Evolutionary conservation across 176 grass and related monocot species (phyloP).

Genomic region (Dendrocalamus sinicus): DNA sequence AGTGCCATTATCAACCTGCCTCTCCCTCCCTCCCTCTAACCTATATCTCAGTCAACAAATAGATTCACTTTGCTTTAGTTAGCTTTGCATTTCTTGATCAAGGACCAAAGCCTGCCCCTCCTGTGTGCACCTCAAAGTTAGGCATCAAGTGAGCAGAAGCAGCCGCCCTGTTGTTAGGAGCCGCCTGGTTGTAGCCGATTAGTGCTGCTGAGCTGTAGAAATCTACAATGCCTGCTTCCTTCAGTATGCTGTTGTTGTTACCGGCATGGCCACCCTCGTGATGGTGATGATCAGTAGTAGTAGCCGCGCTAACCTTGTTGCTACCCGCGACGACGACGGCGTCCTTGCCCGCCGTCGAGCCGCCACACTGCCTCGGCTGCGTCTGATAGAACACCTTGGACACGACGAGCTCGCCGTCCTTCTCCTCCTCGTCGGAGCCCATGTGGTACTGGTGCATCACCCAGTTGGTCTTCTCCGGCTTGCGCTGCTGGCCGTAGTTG

Average conservation of each 20-base stretch:
- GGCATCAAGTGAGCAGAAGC: slow-evolving; percentile 67
- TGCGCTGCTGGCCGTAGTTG: slow-evolving; percentile 99
- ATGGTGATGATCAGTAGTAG: slow-evolving; percentile 33
- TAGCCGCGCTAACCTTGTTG: neutral
- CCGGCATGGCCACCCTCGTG: slow-evolving; percentile 29
- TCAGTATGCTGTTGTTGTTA: slow-evolving; percentile 45
- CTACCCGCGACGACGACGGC: slow-evolving; percentile 33
- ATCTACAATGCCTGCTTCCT: slow-evolving; percentile 69
- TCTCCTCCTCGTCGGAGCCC: slow-evolving; percentile 95
- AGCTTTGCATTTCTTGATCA: slow-evolving; percentile 42
- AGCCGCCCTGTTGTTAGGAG: slow-evolving; percentile 52
- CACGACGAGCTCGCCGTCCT: slow-evolving; percentile 96
- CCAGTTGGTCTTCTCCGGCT: slow-evolving; percentile 99
- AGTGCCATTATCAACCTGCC: slow-evolving; percentile 24
- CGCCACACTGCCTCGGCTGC: slow-evolving; percentile 88
- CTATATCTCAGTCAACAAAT: slow-evolving; percentile 49
- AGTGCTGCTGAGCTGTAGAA: slow-evolving; percentile 68
- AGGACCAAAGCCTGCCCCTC: slow-evolving; percentile 70
- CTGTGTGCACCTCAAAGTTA: slow-evolving; percentile 84
- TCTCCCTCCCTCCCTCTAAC: slow-evolving; percentile 38
- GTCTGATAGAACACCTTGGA: slow-evolving; percentile 99
- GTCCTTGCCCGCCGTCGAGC: slow-evolving; percentile 41
- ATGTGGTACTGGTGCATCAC: slow-evolving; percentile 99
- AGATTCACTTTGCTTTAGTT: slow-evolving; percentile 27
- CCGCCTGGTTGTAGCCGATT: slow-evolving; percentile 69